These are phyloP conservation scores for Populus hybrid DNA, from an alignment of 441 rosid species.

Conservation along the genomic window DNA sequence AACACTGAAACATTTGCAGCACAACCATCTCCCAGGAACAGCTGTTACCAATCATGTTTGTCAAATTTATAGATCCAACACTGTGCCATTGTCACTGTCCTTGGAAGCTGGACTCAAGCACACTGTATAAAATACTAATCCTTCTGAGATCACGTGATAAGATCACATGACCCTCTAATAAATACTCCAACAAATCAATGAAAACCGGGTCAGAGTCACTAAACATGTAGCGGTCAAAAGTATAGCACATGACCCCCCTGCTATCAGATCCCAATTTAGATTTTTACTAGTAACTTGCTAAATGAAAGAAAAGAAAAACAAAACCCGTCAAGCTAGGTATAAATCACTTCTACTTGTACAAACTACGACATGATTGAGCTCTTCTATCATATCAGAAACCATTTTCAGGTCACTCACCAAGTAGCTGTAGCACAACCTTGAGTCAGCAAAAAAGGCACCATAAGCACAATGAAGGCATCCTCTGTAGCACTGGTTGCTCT, in stretches of 20 bases:
- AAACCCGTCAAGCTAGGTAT: neutral
- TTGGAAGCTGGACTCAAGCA: neutral
- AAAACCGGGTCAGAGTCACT: slow-evolving; percentile 21
- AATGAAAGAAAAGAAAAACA: neutral
- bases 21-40: neutral
- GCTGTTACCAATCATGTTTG: neutral
- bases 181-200: neutral
- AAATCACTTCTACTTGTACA: slow-evolving; percentile 5
- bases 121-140: neutral
- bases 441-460: neutral
- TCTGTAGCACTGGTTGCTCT: slow-evolving; percentile 29
- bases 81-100: neutral
- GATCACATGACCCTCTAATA: slow-evolving; percentile 11
- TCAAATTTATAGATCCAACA: neutral
- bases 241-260: slow-evolving; percentile 59
- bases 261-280: slow-evolving; percentile 38
- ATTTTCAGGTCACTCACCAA: neutral
- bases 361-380: neutral
- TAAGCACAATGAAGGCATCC: slow-evolving; percentile 40
- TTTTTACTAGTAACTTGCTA: slow-evolving; percentile 18
- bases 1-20: neutral
- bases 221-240: slow-evolving; percentile 47
- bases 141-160: slow-evolving; percentile 13
- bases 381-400: neutral
- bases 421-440: neutral